Evolutionary conservation across 2,329 filamentous ascomycete genomes (phyloP), one percentile per base, ranked within the genome.

Genomic region (Paecilomyces sp.): DNA sequence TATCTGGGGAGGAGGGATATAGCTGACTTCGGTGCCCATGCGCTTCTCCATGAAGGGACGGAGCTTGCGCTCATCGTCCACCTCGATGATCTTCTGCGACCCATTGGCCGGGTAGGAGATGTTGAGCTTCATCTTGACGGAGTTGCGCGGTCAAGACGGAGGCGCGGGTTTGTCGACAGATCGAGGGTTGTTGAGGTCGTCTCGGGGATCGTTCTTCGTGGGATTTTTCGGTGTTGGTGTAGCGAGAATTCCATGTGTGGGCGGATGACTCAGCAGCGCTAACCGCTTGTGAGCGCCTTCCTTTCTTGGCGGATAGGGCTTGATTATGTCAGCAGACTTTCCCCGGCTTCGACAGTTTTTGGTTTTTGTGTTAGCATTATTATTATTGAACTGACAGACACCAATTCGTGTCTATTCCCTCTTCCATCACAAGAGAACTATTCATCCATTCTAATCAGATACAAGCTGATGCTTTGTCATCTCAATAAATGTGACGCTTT

Each of bases 41-140:
- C 91, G 90, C 87, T 92, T 92, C 82, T 97, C 94, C 89, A 96
- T 92, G 88, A 97, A 97, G 84, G 94, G 86, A 80, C 91, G 90
- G 80, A 97, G 88, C 88, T 96, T 97, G 84, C 92, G 92, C 83
- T 99, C 95, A 90, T 99, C 95, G 78, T 99, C 94, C 75, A 99
- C 84, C 74, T 99, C 95, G 84, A 99, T 88, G 79, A 99, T 87
- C 87, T 99, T 99, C 83, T 99, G 94, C 78, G 92, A 94, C 88
- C 94, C 94, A 84, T 97, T 97, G 88, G 93, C 91, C 83, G 94
- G 94, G 88, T 92, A 96, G 76, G 85, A 87, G 76, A 88, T 84
- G 82, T 88, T 88, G 79, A 88, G 83, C 84, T 90, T 90, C 88
- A 90, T 90, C 83, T 84, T 83, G 81, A 78, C 81, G 77, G 75